Conservation (phyloP, 257 asterid genomes). For the Nicotiana paniculata region DNA sequence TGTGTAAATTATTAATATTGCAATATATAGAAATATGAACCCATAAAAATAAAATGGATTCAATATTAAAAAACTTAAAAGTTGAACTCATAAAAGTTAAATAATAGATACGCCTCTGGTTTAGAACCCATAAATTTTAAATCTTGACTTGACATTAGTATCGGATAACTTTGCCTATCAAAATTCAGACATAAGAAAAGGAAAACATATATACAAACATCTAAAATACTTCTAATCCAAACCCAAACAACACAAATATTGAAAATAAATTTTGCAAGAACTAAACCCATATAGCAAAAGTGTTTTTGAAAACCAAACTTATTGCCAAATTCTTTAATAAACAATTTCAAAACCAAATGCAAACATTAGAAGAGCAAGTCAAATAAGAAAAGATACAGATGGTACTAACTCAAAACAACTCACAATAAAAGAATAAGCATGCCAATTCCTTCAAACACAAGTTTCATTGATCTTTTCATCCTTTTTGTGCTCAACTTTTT, state of each 20-base stretch:
- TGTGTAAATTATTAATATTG: too few species aligned
- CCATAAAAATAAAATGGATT: too few species aligned
- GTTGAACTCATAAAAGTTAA: too few species aligned
- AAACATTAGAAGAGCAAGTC: background rate
- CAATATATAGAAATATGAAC: too few species aligned
- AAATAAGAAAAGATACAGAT: background rate
- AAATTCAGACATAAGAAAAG: too few species aligned
- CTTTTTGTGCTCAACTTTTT: background rate
- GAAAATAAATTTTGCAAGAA: background rate
- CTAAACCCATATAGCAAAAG: background rate
- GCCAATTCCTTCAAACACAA: background rate
- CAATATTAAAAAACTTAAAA: too few species aligned
- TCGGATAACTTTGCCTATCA: too few species aligned
- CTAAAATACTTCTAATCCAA: background rate
- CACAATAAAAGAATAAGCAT: background rate
- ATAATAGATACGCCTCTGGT: too few species aligned
- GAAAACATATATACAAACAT: background rate
- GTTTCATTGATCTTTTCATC: background rate
- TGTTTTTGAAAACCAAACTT: background rate
- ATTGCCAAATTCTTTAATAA: background rate
- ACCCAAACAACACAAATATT: background rate
- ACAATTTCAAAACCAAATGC: background rate
- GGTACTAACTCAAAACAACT: background rate
- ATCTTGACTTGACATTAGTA: too few species aligned
- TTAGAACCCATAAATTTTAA: too few species aligned